Percentiles rank a stretch among this genome's conserved stretches.
Conservation (phyloP, 2,329 filamentous ascomycete species). For the Stemphylium beticola region DNA sequence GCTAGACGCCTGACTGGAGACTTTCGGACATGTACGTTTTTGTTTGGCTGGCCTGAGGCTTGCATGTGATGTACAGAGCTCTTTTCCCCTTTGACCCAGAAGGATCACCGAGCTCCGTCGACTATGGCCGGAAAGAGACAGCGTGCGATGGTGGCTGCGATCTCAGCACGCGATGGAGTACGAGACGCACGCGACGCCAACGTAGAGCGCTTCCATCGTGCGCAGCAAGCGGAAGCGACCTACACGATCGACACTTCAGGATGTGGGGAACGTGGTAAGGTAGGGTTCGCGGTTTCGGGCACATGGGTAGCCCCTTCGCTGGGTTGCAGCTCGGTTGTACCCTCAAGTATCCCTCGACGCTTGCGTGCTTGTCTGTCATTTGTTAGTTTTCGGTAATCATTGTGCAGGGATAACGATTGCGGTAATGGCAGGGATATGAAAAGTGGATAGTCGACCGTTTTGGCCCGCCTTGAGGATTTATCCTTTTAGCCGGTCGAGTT, state of each 20-base stretch:
- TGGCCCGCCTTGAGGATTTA: conserved; percentile 27
- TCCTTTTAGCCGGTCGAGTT: conserved; percentile 30
- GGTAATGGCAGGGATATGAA: conserved; percentile 24
- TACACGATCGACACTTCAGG: conserved; percentile 36
- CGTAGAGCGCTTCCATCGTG: conserved; percentile 20
- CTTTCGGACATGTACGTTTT: conserved; percentile 8
- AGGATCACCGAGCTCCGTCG: conserved; percentile 22
- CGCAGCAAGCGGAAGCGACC: conserved; percentile 29
- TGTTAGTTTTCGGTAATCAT: conserved; percentile 22
- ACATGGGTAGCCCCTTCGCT: conserved; percentile 26
- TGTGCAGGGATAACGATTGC: conserved; percentile 20
- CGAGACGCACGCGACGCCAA: conserved; percentile 25
- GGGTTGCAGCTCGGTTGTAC: conserved; percentile 28
- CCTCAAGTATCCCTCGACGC: conserved; percentile 30
- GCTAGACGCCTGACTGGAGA: not conserved
- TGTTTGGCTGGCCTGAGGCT: conserved; percentile 27
- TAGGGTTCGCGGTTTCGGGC: conserved; percentile 20
- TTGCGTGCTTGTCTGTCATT: conserved; percentile 26
- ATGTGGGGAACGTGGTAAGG: conserved; percentile 39
- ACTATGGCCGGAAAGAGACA: conserved; percentile 19
- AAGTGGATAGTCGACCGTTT: conserved; percentile 30
- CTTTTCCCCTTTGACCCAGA: conserved; percentile 8
- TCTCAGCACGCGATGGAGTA: conserved; percentile 20
- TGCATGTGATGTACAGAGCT: conserved; percentile 28
- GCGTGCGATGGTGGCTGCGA: conserved; percentile 26